Evolutionary conservation across 2,329 filamentous ascomycete species (phyloP).

Genomic region (Fusarium robinianum): DNA sequence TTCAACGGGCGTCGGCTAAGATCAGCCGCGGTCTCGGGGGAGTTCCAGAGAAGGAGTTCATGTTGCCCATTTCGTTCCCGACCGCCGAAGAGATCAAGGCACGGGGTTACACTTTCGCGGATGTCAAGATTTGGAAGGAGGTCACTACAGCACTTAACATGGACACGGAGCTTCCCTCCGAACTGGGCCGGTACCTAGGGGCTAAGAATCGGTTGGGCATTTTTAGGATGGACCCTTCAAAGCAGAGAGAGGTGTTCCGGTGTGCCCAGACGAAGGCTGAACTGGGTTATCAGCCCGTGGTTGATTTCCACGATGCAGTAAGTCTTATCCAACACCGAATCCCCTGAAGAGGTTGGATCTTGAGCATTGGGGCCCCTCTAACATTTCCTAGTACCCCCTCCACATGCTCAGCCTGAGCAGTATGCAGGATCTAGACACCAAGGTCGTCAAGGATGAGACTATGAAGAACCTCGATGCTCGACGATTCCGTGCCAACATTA

Average conservation of each 20-base stretch:
- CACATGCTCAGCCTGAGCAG: constrained; percentile 69
- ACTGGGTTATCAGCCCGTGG: constrained; percentile 66
- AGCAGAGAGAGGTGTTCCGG: constrained; percentile 61
- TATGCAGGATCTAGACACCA: constrained; percentile 62
- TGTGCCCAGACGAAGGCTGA: constrained; percentile 62
- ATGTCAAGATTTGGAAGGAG: constrained; percentile 70
- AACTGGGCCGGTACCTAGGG: constrained; percentile 68
- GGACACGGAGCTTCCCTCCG: constrained; percentile 60
- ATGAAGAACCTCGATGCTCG: constrained; percentile 60
- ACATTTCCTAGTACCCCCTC: constrained; percentile 62
- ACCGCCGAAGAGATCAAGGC: constrained; percentile 59
- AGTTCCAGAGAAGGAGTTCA: constrained; percentile 65
- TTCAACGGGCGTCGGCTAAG: constrained; percentile 55
- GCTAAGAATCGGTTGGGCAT: constrained; percentile 67
- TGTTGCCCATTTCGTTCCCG: constrained; percentile 68
- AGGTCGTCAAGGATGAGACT: constrained; percentile 56
- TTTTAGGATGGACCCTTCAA: constrained; percentile 67
- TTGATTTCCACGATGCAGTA: constrained; percentile 73
- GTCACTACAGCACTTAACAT: constrained; percentile 59
- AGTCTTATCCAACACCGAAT: constrained; percentile 36
- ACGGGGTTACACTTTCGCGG: constrained; percentile 62
- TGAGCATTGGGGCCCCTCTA: constrained; percentile 2
- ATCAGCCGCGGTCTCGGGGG: constrained; percentile 54
- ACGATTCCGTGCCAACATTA: constrained; percentile 74
- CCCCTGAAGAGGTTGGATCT: background rate